Conservation (phyloP, 306 rosid species). For the Amphicarpaea edgeworthii region DNA sequence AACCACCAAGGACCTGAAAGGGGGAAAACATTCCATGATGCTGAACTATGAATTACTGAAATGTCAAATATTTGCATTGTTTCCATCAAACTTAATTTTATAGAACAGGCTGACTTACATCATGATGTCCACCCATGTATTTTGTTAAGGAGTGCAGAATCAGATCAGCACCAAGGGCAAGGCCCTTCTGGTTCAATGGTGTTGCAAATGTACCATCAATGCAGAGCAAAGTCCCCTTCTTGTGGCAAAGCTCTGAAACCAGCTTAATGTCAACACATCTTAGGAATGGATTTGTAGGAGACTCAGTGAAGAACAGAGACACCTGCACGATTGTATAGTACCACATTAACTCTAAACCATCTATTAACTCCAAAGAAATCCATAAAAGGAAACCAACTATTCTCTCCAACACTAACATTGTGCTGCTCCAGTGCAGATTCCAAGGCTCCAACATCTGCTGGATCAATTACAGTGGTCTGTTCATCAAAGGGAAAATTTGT, state of each 20-base stretch:
- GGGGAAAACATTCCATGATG: not conserved
- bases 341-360: slow-evolving; percentile 30
- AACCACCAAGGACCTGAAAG: slow-evolving; percentile 87
- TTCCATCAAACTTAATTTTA: slow-evolving; percentile 9
- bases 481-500: slow-evolving; percentile 23
- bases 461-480: slow-evolving; percentile 89
- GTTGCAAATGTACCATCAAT: slow-evolving; percentile 98
- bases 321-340: slow-evolving; percentile 62
- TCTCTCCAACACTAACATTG: slow-evolving; percentile 64
- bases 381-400: slow-evolving; percentile 6
- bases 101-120: slow-evolving; percentile 60
- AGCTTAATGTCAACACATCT: slow-evolving; percentile 93
- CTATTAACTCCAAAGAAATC: slow-evolving; percentile 15
- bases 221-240: slow-evolving; percentile 84
- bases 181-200: slow-evolving; percentile 92
- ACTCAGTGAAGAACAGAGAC: slow-evolving; percentile 91
- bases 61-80: slow-evolving; percentile 4
- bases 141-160: slow-evolving; percentile 87
- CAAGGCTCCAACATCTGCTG: slow-evolving; percentile 78
- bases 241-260: slow-evolving; percentile 92
- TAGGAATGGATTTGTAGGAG: slow-evolving; percentile 97
- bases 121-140: slow-evolving; percentile 94
- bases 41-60: slow-evolving; percentile 10
- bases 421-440: slow-evolving; percentile 77
- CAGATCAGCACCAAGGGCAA: slow-evolving; percentile 92